Conservation (phyloP, 176 grass and related monocot genomes). For the Oryza officinalis region DNA sequence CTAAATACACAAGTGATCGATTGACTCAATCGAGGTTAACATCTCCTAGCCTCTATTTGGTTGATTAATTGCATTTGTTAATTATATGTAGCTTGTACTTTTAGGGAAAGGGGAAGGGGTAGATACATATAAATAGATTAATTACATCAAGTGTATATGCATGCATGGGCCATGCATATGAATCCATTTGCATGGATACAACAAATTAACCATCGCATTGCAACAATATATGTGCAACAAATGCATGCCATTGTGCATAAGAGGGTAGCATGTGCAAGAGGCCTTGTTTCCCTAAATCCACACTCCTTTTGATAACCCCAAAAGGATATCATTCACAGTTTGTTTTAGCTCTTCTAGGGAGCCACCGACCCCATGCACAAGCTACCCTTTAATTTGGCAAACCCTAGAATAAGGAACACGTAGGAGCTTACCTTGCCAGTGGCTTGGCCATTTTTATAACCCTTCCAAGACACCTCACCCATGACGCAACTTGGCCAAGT, state of each 20-base stretch:
- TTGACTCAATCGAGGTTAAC: slow-evolving; percentile 21
- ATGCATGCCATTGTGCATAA: neutral
- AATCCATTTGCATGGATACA: slow-evolving; percentile 29
- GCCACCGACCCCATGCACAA: neutral
- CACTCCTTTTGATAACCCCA: slow-evolving; percentile 47
- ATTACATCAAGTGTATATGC: neutral
- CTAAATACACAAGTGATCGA: neutral
- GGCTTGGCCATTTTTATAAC: slow-evolving; percentile 40
- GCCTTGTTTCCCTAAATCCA: slow-evolving; percentile 38
- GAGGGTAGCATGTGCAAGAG: slow-evolving; percentile 38
- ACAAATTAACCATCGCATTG: slow-evolving; percentile 15
- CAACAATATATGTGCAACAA: neutral
- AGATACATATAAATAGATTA: neutral
- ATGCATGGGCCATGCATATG: slow-evolving; percentile 25
- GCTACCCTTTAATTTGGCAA: slow-evolving; percentile 33
- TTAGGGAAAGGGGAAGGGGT: slow-evolving; percentile 13
- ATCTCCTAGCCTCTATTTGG: slow-evolving; percentile 15
- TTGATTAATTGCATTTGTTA: neutral
- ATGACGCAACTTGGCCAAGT: slow-evolving; percentile 56
- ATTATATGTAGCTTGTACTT: neutral
- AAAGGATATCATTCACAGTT: slow-evolving; percentile 29
- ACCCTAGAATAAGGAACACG: slow-evolving; percentile 44
- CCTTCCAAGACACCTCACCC: slow-evolving; percentile 38
- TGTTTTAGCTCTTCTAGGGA: slow-evolving; percentile 42
- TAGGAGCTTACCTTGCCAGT: slow-evolving; percentile 45